A percentile compares a stretch with the other conserved stretches of the same genome.
Evolutionary conservation across 2,329 filamentous ascomycete species (phyloP).

Genomic region (Fusarium denticulatum): DNA sequence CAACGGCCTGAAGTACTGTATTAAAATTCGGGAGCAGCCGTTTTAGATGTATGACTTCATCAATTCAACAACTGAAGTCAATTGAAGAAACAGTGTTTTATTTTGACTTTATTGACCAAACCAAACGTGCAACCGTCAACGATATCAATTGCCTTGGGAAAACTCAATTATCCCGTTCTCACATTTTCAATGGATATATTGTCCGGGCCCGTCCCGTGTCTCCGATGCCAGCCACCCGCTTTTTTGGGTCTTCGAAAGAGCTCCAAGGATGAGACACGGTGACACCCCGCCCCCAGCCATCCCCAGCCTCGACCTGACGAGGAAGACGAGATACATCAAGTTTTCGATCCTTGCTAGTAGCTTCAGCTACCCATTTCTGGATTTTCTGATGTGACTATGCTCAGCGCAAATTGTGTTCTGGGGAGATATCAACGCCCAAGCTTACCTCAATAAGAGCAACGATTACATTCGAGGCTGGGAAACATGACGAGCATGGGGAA

Average conservation of each 20-base stretch:
- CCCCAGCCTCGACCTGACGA: conserved; percentile 33
- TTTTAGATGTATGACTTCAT: conserved; percentile 6
- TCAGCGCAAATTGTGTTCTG: conserved; percentile 22
- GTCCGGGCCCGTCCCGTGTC: conserved; percentile 26
- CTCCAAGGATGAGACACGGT: conserved; percentile 22
- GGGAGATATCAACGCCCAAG: conserved; percentile 16
- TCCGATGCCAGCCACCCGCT: conserved; percentile 38
- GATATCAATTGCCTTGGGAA: not conserved
- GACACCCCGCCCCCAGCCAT: conserved; percentile 37
- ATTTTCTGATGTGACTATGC: conserved; percentile 11
- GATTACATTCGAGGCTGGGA: conserved; percentile 27
- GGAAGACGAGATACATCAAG: conserved; percentile 26
- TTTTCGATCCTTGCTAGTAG: conserved; percentile 33
- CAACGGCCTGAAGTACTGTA: conserved; percentile 8
- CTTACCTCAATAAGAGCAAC: not conserved
- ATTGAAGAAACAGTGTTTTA: not conserved
- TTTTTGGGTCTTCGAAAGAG: conserved; percentile 25
- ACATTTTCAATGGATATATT: conserved; percentile 19
- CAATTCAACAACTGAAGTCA: not conserved
- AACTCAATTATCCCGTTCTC: conserved; percentile 11
- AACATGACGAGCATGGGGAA: conserved; percentile 14
- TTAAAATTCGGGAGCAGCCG: conserved; percentile 13
- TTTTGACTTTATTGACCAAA: not conserved
- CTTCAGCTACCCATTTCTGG: conserved; percentile 10
- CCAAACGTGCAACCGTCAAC: not conserved